Percentiles rank a stretch among this genome's conserved stretches.
These are phyloP conservation scores for Xylaria sp. DNA, from an alignment of 2,329 filamentous ascomycete species.

Conservation along the genomic window DNA sequence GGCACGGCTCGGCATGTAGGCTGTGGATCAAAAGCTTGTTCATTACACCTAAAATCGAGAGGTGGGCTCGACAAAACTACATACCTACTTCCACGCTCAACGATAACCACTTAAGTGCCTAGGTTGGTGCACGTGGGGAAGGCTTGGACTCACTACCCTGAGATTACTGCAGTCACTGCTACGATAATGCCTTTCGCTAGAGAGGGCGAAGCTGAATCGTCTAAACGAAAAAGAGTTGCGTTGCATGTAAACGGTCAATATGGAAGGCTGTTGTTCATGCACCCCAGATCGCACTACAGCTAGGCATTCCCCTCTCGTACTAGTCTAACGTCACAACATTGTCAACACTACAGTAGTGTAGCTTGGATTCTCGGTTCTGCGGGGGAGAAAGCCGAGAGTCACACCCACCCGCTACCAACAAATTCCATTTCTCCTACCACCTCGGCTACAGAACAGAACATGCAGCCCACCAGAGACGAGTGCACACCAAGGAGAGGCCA, in stretches of 20 bases:
- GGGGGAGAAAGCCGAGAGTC: slow-evolving; percentile 20
- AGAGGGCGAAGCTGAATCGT: neutral
- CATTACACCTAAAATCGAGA: neutral
- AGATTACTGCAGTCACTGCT: neutral
- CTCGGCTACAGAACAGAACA: too few relatives aligned
- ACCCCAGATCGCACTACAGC: slow-evolving; percentile 17
- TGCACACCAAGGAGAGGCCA: slow-evolving; percentile 1
- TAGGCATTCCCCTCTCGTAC: neutral
- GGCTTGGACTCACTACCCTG: neutral
- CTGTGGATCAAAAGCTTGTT: neutral
- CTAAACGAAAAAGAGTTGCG: neutral
- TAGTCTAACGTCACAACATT: neutral
- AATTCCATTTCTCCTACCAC: neutral
- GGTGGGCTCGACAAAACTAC: neutral
- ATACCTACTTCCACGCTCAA: neutral
- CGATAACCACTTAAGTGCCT: neutral
- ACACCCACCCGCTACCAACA: slow-evolving; percentile 1
- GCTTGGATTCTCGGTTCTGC: slow-evolving; percentile 22
- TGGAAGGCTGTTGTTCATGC: slow-evolving; percentile 5
- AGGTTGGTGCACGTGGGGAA: neutral
- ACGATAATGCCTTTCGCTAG: neutral
- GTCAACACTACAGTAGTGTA: slow-evolving; percentile 7
- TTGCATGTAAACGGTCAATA: neutral
- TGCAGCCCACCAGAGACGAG: slow-evolving; percentile 7
- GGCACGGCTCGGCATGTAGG: neutral